Percentiles rank a stretch among this genome's conserved stretches.
Conservation (phyloP, 2,329 filamentous ascomycete genomes). For the Triangularia setosa region DNA sequence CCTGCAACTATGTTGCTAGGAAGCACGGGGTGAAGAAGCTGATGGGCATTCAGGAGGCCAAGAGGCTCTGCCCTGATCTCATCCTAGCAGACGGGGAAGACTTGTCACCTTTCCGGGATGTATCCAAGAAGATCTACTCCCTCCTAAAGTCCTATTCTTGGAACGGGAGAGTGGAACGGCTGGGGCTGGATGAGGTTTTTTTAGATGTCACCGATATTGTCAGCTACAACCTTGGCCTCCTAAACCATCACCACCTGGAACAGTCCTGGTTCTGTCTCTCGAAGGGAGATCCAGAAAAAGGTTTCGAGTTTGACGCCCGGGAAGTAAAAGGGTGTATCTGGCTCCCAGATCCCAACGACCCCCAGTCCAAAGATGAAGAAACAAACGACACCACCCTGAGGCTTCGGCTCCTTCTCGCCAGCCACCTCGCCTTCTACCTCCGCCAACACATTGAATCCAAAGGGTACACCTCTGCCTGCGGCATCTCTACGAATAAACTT, state of each 20-base stretch:
- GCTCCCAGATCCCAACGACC: conserved; percentile 22
- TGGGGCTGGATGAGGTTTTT: conserved; percentile 90
- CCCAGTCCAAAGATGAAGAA: conserved; percentile 8
- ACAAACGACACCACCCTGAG: conserved; percentile 33
- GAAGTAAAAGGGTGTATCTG: conserved; percentile 59
- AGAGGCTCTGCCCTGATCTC: conserved; percentile 73
- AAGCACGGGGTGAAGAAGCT: conserved; percentile 72
- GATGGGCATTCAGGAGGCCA: conserved; percentile 79
- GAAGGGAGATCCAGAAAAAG: conserved; percentile 67
- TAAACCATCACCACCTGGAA: conserved; percentile 62
- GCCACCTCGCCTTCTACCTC: conserved; percentile 74
- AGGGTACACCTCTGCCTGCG: conserved; percentile 83
- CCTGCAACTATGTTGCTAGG: conserved; percentile 90
- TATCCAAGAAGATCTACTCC: conserved; percentile 73
- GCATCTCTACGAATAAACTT: conserved; percentile 82
- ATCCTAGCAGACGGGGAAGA: conserved; percentile 86
- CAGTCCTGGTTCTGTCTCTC: conserved; percentile 79
- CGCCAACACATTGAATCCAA: conserved; percentile 68
- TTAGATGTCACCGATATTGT: conserved; percentile 84
- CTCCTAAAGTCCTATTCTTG: conserved; percentile 72
- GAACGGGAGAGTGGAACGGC: conserved; percentile 71
- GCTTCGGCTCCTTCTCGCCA: conserved; percentile 68
- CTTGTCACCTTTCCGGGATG: conserved; percentile 77
- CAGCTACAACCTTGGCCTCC: conserved; percentile 69
- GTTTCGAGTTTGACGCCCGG: conserved; percentile 75